Base-by-base conservation (phyloP, 2,329 filamentous ascomycete species). In the Raffaelea albimanens region DNA sequence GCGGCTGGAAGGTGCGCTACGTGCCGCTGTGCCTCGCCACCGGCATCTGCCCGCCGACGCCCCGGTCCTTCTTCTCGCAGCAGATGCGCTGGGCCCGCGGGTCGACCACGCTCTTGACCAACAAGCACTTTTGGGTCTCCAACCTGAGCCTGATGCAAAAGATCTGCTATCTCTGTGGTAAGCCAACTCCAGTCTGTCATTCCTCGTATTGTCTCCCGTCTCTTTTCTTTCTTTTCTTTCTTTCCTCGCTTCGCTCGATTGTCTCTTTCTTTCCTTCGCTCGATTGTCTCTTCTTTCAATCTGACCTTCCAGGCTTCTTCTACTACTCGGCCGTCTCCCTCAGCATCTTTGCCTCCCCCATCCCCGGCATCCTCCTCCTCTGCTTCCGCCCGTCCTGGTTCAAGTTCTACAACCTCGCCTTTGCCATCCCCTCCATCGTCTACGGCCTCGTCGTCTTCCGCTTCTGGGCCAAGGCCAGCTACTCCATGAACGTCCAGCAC, bases 91-190 rank as follows among this genome's bases (percentile, higher is more conserved):
- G 46, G 46, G 46, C 46, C 21, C 42, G 46, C 8, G 46, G 46
- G 9, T 33, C 22, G n/a, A 48, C 46, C 7, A 48, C 46, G 13
- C 21, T 48, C 4, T 29, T 48, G n/a, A 48, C 46, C n/a, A 48
- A 48, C 29, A 36, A 25, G 5, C 46, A 48, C 13, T 48, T 48
- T 14, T 48, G 46, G 46, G 38, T 38, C 4, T 48, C 46, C 1
- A 48, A 48, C 13, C 42, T 48, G 5, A 41, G 36, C 7, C n/a
- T 48, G 4, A 48, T 48, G 42, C 46, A 48, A 19, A 48, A 48
- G 25, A 48, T 48, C n/a, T 48, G 46, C 20, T 48, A 48, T 7
- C 46, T 48, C 25, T 48, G 46, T 33, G 46, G 46, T 48, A 29
- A 3, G 46, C 8, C 3, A 20, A 34, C 16, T 9, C 9, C 9